These are phyloP conservation scores for Elongisporangium anandrum DNA, from an alignment of 352 stramenopile genomes.

Conservation along the genomic window DNA sequence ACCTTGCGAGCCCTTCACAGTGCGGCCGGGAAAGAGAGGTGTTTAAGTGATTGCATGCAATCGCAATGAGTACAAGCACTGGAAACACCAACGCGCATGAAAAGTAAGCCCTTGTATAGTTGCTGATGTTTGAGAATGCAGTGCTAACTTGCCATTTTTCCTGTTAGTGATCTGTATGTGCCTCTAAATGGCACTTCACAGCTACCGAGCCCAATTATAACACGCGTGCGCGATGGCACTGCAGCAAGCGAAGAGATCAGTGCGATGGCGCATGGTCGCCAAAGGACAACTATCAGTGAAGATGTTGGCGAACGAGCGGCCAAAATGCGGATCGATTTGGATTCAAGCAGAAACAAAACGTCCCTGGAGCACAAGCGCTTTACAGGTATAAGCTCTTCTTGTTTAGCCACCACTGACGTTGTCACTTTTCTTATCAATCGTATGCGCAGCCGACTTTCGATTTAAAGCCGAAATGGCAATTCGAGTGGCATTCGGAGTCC, in stretches of 20 bases:
- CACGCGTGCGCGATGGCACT: slow-evolving; percentile 36
- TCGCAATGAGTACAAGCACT: too few species aligned
- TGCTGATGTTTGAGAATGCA: too few species aligned
- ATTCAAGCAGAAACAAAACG: slow-evolving; percentile 50
- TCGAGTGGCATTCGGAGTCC: slow-evolving; percentile 57
- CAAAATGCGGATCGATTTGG: slow-evolving; percentile 65
- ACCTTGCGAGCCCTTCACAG: too few species aligned
- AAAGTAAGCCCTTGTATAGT: too few species aligned
- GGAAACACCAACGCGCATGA: too few species aligned
- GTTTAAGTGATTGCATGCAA: too few species aligned
- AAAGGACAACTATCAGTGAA: too few species aligned
- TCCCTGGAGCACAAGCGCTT: slow-evolving; percentile 28
- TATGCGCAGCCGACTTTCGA: slow-evolving; percentile 44
- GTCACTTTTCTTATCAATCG: too few species aligned
- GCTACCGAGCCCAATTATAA: slow-evolving; percentile 20
- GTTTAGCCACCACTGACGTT: too few species aligned
- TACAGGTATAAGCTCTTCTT: slow-evolving; percentile 14
- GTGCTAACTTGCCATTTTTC: too few species aligned
- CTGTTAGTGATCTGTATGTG: slow-evolving; percentile 9
- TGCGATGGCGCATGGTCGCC: slow-evolving; percentile 21
- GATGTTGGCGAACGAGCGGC: slow-evolving; percentile 11
- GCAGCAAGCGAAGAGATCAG: slow-evolving; percentile 51
- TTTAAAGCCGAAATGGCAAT: slow-evolving; percentile 69
- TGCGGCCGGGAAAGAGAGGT: too few species aligned
- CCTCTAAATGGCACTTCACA: slow-evolving; percentile 16